phyloP scores from a whole-genome alignment of 1,139 yeast genomes.

The Hanseniaspora sp. region DNA sequence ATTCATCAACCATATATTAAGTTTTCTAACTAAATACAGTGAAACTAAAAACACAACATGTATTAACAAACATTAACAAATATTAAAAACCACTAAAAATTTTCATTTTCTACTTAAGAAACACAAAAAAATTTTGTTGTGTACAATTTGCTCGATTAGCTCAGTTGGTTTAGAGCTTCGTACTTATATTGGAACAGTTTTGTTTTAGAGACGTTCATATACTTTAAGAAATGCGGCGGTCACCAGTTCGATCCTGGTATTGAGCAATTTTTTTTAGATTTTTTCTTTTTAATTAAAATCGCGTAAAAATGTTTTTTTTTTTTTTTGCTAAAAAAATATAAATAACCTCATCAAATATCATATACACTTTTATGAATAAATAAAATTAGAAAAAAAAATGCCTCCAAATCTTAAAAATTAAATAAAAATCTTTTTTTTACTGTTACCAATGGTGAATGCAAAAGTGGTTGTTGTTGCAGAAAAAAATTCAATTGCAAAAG shows the following conservation, averaged over 20 bases:
- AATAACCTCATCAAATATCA: not conserved
- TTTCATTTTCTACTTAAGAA: not conserved
- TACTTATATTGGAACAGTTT: slow-evolving; percentile 16
- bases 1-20: no score
- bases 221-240: slow-evolving; percentile 17
- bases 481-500: slow-evolving; percentile 87
- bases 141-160: slow-evolving; percentile 16
- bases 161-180: slow-evolving; percentile 18
- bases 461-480: slow-evolving; percentile 90
- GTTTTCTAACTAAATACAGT: no score
- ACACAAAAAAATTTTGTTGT: not conserved
- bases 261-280: slow-evolving; percentile 12
- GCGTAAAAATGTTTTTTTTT: not conserved
- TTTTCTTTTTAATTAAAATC: not conserved
- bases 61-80: no score
- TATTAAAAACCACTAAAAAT: not conserved
- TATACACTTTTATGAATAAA: no score
- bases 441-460: slow-evolving; percentile 37
- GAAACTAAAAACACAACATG: no score
- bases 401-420: no score
- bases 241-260: slow-evolving; percentile 18
- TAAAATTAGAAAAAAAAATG: no score
- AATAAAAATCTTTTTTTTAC: no score
- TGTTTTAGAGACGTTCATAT: slow-evolving; percentile 13
- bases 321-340: not conserved